Conservation (phyloP, 768 basidiomycete species). For the Mycena belliarum region DNA sequence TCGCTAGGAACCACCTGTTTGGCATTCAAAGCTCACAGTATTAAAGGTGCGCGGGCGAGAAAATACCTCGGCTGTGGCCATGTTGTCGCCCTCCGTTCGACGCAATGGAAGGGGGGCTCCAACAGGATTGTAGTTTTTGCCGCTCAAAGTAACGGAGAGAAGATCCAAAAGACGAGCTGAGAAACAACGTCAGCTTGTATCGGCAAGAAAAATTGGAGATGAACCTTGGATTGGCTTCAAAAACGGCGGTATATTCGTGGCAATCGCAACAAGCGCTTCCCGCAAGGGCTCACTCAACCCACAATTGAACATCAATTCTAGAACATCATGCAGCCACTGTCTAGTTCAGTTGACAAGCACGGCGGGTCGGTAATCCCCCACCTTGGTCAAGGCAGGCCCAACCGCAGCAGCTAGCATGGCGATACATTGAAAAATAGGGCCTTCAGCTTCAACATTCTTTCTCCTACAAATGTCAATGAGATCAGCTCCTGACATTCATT, state of each 20-base stretch:
- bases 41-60: neutral
- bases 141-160: constrained; percentile 77
- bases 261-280: constrained; percentile 82
- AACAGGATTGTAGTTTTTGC: constrained; percentile 83
- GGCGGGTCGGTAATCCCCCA: neutral
- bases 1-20: constrained; percentile 46
- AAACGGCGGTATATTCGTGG: constrained; percentile 85
- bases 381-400: constrained; percentile 87
- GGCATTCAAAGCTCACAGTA: neutral
- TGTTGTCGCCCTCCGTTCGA: constrained; percentile 50
- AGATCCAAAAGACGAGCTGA: constrained; percentile 88
- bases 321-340: constrained; percentile 88
- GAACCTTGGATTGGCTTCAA: constrained; percentile 89
- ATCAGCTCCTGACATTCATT: neutral
- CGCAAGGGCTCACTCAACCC: constrained; percentile 89
- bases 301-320: constrained; percentile 95
- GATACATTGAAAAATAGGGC: constrained; percentile 96
- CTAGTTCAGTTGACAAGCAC: no score
- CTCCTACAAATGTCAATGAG: constrained; percentile 40
- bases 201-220: neutral
- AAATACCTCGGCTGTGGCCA: constrained; percentile 47
- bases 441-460: constrained; percentile 91
- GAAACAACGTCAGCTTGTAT: neutral
- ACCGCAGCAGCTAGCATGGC: constrained; percentile 95
- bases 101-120: constrained; percentile 75